Evolutionary conservation across 805 yeast species (phyloP), one percentile per base, ranked within the genome.

Genomic region (Suhomyces sp.): DNA sequence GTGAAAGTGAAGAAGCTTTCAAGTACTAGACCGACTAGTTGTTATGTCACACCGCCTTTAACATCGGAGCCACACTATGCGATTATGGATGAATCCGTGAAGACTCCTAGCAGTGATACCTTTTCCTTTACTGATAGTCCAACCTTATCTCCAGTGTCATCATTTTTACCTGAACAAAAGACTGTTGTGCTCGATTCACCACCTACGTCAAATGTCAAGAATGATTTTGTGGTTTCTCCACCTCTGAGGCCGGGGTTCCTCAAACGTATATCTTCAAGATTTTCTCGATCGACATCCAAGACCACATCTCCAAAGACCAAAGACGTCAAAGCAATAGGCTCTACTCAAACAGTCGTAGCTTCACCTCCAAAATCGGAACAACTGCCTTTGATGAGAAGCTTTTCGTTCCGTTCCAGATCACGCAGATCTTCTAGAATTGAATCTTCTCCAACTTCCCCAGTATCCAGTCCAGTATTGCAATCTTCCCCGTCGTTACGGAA

Each of bases 31-130:
- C 59, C 62, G 25, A 56, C 48, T 19, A 60, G 63, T 43, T 51
- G 57, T 43, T 59, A 56, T 46, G 53, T 50, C 9, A 60, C 64
- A 5, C 61, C 61, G 13, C 64, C 62, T 8, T 50, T 60, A 33
- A 50, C 29, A 8, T 20, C 51, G 4, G 39, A 40, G 12, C 17
- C 43, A 13, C 35, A n/a, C 15, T 49, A 44, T 35, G 17, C 15
- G 12, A 12, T 10, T 13, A 19, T 22, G n/a, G 54, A 51, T 19
- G 54, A 51, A n/a, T 43, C 48, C n/a, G 6, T 31, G 17, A 33
- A 21, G 17, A 47, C 50, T 13, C 50, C 53, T 9, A 37, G 44
- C 4, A 43, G 48, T 31, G 53, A 44, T 41, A 51, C 53, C 19
- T 51, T 51, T 39, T 51, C 53, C 2, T 43, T 39, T 48, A 41